Evolutionary conservation across 2,329 filamentous ascomycete species (phyloP).

Genomic region (Claviceps maximensis): DNA sequence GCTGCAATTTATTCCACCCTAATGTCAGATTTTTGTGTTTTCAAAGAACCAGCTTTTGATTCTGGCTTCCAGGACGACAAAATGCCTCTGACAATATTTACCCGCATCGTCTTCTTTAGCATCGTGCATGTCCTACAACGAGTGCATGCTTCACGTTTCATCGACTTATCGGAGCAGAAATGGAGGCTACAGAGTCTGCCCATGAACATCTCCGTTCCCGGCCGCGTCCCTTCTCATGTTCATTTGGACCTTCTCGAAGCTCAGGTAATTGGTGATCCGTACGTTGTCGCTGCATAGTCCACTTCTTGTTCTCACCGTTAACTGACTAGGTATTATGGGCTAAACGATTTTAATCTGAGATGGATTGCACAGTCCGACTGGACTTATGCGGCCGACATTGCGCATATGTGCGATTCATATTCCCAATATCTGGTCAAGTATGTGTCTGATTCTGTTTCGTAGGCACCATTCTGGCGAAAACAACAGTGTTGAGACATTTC

Average conservation of each 20-base stretch:
- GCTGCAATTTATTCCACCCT: too few species aligned
- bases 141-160: background rate
- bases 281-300: conserved; percentile 2
- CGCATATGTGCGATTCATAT: conserved; percentile 21
- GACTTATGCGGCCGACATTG: conserved; percentile 42
- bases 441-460: background rate
- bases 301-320: conserved; percentile 4
- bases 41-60: background rate
- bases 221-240: conserved; percentile 41
- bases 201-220: conserved; percentile 29
- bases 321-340: conserved; percentile 29
- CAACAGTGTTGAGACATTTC: conserved; percentile 28
- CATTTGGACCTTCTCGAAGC: conserved; percentile 44
- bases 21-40: background rate
- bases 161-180: conserved; percentile 4
- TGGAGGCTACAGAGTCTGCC: conserved; percentile 4
- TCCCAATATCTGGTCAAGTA: background rate
- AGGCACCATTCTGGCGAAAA: conserved; percentile 12
- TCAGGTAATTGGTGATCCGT: conserved; percentile 35
- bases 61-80: background rate
- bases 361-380: conserved; percentile 43
- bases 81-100: background rate
- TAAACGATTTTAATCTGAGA: conserved; percentile 46
- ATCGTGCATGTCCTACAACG: background rate
- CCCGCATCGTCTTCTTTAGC: background rate